A percentile compares a stretch with the other conserved stretches of the same genome.
Evolutionary conservation across 108 stramenopile species (phyloP).

Genomic region (Schizochytrium sp.): DNA sequence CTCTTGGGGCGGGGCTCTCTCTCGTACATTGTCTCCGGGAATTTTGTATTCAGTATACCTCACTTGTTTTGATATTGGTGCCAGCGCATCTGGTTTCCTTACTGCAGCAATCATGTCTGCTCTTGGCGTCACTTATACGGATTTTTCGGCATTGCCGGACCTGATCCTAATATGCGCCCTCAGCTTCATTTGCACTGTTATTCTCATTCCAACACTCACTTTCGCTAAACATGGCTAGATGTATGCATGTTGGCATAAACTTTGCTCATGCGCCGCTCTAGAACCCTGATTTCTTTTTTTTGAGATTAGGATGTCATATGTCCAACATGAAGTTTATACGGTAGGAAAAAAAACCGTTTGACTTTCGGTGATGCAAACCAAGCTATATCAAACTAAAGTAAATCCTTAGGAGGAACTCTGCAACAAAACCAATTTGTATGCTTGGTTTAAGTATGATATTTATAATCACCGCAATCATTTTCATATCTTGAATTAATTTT

Average conservation of each 20-base stretch:
- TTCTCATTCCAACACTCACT: conserved; percentile 2
- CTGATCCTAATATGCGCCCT: conserved; percentile 25
- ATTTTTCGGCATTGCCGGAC: neutral
- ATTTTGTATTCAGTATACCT: conserved; percentile 52
- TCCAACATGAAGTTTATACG: too few relatives aligned
- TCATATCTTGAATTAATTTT: too few relatives aligned
- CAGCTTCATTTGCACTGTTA: neutral
- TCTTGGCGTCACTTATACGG: conserved; percentile 27
- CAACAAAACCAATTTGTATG: too few relatives aligned
- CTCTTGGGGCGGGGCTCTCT: neutral
- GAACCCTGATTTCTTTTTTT: too few relatives aligned
- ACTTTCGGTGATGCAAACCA: too few relatives aligned
- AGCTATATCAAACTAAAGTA: too few relatives aligned
- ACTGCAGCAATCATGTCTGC: conserved; percentile 40
- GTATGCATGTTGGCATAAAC: neutral
- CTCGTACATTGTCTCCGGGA: conserved; percentile 36
- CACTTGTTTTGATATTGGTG: conserved; percentile 52
- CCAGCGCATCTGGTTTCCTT: conserved; percentile 5
- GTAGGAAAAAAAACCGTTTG: too few relatives aligned
- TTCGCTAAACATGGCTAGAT: neutral
- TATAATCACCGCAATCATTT: too few relatives aligned
- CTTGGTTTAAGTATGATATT: too few relatives aligned
- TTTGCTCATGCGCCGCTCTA: neutral
- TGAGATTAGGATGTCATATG: too few relatives aligned
- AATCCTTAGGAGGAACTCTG: too few relatives aligned